Base-by-base conservation (phyloP, 2,329 filamentous ascomycete genomes). In the Aureobasidium musti region DNA sequence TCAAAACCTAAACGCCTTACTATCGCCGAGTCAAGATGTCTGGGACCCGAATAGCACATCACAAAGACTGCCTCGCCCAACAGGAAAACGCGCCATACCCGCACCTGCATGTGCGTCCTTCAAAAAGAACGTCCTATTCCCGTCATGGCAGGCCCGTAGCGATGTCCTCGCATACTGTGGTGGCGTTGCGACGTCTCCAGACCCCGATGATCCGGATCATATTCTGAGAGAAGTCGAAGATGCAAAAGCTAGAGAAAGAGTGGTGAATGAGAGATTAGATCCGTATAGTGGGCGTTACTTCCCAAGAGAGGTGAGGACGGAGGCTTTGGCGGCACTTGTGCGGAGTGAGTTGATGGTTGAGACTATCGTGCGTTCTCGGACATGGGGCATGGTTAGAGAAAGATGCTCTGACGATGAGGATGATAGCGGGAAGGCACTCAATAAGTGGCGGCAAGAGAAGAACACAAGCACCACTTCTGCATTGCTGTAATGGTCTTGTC, bases 81-180 rank as follows among this genome's bases (percentile, higher is more conserved):
- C 80, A 35, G 75, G 75, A 6, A 78, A 80, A 3, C 81, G 79
- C 41, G 80, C 83, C 45, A 87, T 95, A 67, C 84, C 89, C 14
- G 72, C 84, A 0, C 71, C 79, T 2, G 82, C 89, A 33, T 97
- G 94, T 75, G 80, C 83, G 47, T 74, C 75, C 0, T 98, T 98
- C 78, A 91, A 91, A 71, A 82, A 91, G 14, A 82, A 86, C 28
- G 87, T 96, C 1, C 80, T 99, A 2, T 97, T 97, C 72, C 91
- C 92, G 0, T 90, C 90, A 30, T 99, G 95, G 95, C 88, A 94
- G 72, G 83, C 86, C 4, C 86, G 95, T 43, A 89, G 89, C 19
- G 89, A 96, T 74, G 89, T 97, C 1, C 81, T 98, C 65, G 90
- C 88, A 71, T 99, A 97, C 78, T 99, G 95, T 79, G 88, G 91